Percentiles rank a stretch among this genome's conserved stretches.
These are phyloP conservation scores for Aurifilum marmelostoma DNA, from an alignment of 2,329 filamentous ascomycete genomes.

Conservation along the genomic window DNA sequence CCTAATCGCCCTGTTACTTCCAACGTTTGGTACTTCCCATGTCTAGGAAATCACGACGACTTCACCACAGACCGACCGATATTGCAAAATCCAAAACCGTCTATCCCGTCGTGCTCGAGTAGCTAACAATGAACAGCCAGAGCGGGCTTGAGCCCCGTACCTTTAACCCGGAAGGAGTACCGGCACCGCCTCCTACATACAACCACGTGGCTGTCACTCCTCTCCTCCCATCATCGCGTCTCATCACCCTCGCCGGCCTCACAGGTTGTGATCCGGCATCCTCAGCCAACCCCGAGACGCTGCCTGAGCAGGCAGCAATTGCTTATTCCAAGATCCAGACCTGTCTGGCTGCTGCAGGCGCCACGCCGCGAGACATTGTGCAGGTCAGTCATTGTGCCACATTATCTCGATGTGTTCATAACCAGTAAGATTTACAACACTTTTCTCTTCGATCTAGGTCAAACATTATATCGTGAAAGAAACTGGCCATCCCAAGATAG, in stretches of 20 bases:
- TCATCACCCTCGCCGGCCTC: constrained; percentile 23
- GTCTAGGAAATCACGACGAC: background rate
- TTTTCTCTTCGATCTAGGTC: background rate
- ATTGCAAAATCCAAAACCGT: background rate
- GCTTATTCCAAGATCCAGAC: constrained; percentile 22
- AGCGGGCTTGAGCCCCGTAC: constrained; percentile 15
- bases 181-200: constrained; percentile 20
- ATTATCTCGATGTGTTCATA: background rate
- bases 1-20: background rate
- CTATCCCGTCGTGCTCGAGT: background rate
- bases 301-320: constrained; percentile 19
- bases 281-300: constrained; percentile 19
- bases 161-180: constrained; percentile 22
- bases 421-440: background rate
- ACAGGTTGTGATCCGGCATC: constrained; percentile 25
- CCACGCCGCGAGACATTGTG: constrained; percentile 24
- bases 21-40: background rate
- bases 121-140: background rate
- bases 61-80: background rate
- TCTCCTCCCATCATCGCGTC: constrained; percentile 20
- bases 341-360: constrained; percentile 21
- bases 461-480: constrained; percentile 27
- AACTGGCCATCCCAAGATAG: constrained; percentile 18
- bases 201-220: constrained; percentile 24
- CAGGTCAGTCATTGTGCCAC: constrained; percentile 7